Evolutionary conservation across 345 rosid species (phyloP).

Genomic region (Linum lewisii): DNA sequence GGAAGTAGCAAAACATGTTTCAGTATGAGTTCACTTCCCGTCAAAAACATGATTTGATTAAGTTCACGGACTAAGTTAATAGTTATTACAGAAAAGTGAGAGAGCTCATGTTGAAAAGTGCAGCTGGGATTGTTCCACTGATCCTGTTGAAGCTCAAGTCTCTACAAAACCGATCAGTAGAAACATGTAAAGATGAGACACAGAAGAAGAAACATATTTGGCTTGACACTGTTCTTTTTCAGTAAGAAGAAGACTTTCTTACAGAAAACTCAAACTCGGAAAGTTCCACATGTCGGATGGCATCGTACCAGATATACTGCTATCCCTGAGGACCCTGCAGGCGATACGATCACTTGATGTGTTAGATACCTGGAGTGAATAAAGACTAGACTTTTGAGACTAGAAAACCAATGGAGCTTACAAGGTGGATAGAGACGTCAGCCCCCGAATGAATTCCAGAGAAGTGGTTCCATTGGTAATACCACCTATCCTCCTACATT

Average conservation of each 20-base stretch:
- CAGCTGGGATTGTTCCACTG: conserved; percentile 29
- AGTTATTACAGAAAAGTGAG: conserved; percentile 43
- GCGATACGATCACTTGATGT: conserved; percentile 5
- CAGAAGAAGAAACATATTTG: no score
- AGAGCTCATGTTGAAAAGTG: conserved; percentile 29
- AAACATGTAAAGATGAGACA: not conserved
- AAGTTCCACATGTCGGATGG: conserved; percentile 48
- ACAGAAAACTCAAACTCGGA: conserved; percentile 42
- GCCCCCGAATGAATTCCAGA: conserved; percentile 35
- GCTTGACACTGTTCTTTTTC: no score
- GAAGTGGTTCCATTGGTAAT: conserved; percentile 46
- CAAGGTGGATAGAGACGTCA: conserved; percentile 41
- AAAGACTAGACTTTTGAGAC: not conserved
- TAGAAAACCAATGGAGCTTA: conserved; percentile 17
- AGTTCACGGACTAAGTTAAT: conserved; percentile 5
- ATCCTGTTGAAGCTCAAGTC: conserved; percentile 57
- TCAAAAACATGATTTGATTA: not conserved
- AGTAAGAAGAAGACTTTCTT: conserved; percentile 13
- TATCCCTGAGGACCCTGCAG: conserved; percentile 45
- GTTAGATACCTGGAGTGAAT: not conserved
- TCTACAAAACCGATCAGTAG: conserved; percentile 17
- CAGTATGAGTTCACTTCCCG: not conserved
- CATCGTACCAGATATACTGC: conserved; percentile 41
- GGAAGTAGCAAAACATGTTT: conserved; percentile 14
- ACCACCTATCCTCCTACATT: conserved; percentile 57